Conservation (phyloP, 345 rosid species). For the Psidium guajava region DNA sequence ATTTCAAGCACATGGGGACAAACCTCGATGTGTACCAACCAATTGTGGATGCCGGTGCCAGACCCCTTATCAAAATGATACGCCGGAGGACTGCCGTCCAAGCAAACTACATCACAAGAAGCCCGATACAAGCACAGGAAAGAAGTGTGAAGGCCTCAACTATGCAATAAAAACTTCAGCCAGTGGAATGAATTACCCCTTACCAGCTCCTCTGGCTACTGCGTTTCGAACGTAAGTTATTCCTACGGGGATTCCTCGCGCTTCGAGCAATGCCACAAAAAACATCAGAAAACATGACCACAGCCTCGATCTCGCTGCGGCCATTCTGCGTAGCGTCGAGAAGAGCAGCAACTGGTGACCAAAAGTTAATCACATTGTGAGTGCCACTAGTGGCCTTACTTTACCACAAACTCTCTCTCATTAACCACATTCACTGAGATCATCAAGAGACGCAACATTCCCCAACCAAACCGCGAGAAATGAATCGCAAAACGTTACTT, state of each 20-base stretch:
- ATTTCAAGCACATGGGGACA: slow-evolving; percentile 2
- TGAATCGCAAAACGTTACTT: not conserved
- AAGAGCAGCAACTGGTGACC: not conserved
- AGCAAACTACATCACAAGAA: slow-evolving; percentile 42
- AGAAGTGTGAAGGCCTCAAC: not conserved
- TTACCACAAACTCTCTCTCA: not conserved
- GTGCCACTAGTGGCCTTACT: not conserved
- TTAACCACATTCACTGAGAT: not conserved
- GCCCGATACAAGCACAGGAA: not conserved
- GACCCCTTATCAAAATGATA: slow-evolving; percentile 70
- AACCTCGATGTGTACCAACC: slow-evolving; percentile 95
- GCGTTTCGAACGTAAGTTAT: slow-evolving; percentile 54
- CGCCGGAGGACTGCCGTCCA: slow-evolving; percentile 96
- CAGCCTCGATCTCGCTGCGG: slow-evolving; percentile 25
- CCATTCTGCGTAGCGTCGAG: slow-evolving; percentile 42
- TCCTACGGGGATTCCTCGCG: slow-evolving; percentile 36
- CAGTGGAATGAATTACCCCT: slow-evolving; percentile 1
- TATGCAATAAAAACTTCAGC: not conserved
- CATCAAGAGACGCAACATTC: not conserved
- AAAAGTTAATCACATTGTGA: not conserved
- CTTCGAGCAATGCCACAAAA: slow-evolving; percentile 23
- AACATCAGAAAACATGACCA: slow-evolving; percentile 31
- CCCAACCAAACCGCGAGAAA: not conserved
- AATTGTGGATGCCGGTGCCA: slow-evolving; percentile 73
- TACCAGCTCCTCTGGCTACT: slow-evolving; percentile 83